These are phyloP conservation scores for Mortierella sp. DNA, from an alignment of 371 early-diverging fungal genomes.

Conservation along the genomic window DNA sequence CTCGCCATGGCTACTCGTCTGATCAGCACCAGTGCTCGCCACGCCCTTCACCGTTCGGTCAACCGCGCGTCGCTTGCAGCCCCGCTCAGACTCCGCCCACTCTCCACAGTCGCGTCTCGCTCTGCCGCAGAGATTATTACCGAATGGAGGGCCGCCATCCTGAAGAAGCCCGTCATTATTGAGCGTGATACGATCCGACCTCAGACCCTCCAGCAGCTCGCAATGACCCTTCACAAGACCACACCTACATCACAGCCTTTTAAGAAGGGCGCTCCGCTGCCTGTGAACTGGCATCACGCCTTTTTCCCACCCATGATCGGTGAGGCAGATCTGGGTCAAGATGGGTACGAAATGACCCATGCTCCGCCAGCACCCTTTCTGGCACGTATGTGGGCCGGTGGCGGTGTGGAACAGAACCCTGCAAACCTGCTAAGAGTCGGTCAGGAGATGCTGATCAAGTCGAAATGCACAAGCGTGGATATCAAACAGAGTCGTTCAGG, in stretches of 20 bases:
- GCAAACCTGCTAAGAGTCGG: constrained; percentile 73
- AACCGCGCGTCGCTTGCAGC: neutral
- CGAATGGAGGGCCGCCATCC: constrained; percentile 30
- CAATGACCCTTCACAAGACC: constrained; percentile 52
- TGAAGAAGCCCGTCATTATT: constrained; percentile 34
- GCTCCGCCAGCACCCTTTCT: constrained; percentile 81
- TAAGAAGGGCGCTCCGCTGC: constrained; percentile 60
- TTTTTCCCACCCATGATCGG: constrained; percentile 81
- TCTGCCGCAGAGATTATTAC: constrained; percentile 35
- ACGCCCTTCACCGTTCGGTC: neutral
- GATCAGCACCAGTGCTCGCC: no score
- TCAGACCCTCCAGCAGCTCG: constrained; percentile 30
- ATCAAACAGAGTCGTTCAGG: constrained; percentile 64
- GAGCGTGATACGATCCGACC: constrained; percentile 50
- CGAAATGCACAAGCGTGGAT: constrained; percentile 63
- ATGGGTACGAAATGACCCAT: constrained; percentile 82
- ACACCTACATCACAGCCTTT: constrained; percentile 42
- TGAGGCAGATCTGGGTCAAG: constrained; percentile 73
- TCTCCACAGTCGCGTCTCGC: constrained; percentile 18
- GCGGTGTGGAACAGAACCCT: constrained; percentile 66
- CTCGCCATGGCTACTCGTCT: no score
- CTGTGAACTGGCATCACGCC: constrained; percentile 80
- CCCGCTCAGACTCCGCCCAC: constrained; percentile 13
- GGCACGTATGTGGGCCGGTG: constrained; percentile 91
- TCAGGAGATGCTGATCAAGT: constrained; percentile 65